Percentiles rank a stretch among this genome's conserved stretches.
These are phyloP conservation scores for Flaveria robusta DNA, from an alignment of 129 eudicot genomes.

Conservation along the genomic window DNA sequence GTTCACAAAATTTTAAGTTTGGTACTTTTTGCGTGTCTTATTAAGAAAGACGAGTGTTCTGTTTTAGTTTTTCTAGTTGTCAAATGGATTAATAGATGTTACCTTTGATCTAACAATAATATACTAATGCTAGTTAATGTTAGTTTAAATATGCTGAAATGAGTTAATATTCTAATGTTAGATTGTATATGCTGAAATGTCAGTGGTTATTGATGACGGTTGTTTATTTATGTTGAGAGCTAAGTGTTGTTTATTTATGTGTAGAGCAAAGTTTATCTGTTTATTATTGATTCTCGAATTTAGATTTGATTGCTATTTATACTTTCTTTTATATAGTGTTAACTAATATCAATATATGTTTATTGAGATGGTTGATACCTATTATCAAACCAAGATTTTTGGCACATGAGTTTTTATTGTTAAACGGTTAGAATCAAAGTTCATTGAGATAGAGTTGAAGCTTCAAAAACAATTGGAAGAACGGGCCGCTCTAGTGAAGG, in stretches of 20 bases:
- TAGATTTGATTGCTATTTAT: neutral
- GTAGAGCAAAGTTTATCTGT: neutral
- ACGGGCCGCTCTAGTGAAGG: constrained; percentile 53
- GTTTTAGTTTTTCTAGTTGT: no score
- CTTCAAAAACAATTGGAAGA: constrained; percentile 62
- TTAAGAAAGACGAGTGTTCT: neutral
- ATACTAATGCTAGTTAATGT: neutral
- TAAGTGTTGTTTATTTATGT: neutral
- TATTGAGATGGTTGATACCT: neutral
- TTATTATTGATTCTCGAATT: neutral
- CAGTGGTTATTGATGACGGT: neutral
- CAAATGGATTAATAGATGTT: neutral
- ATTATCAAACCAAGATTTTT: neutral
- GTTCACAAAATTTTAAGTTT: neutral
- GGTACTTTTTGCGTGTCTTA: neutral
- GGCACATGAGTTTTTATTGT: neutral
- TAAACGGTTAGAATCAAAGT: constrained; percentile 60
- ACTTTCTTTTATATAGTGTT: neutral
- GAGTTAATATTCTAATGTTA: neutral
- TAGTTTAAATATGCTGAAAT: no score
- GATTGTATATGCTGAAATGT: neutral
- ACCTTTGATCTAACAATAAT: neutral
- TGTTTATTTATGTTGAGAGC: no score
- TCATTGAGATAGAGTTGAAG: constrained; percentile 50
- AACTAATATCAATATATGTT: neutral